These are phyloP conservation scores for Diplocarpon mali DNA, from an alignment of 2,329 filamentous ascomycete species.

Conservation along the genomic window DNA sequence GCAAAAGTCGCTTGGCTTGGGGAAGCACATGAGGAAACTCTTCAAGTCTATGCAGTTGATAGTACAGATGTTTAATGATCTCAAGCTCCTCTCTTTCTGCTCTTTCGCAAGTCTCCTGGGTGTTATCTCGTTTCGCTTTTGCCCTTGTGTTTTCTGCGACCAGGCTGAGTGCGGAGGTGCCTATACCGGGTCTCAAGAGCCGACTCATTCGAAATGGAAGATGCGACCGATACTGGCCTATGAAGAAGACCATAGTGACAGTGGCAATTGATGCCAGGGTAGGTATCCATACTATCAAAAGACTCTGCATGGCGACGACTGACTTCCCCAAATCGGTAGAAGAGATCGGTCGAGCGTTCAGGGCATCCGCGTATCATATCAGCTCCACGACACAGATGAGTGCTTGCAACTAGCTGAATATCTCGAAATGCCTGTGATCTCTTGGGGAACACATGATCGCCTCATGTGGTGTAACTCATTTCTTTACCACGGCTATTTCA, in stretches of 20 bases:
- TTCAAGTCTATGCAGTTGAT: conserved; percentile 33
- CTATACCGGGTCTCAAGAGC: not conserved
- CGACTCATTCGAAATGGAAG: conserved; percentile 2
- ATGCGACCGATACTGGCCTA: conserved; percentile 6
- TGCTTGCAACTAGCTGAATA: too few species aligned
- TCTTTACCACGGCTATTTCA: too few species aligned
- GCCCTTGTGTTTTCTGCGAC: conserved; percentile 1
- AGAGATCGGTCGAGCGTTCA: not conserved
- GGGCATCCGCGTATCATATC: too few species aligned
- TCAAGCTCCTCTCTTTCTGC: conserved; percentile 15
- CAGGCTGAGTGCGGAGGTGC: not conserved
- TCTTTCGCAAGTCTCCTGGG: conserved; percentile 5
- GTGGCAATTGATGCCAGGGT: conserved; percentile 2
- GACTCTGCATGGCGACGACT: conserved; percentile 7
- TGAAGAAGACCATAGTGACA: conserved; percentile 1
- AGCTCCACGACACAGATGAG: too few species aligned
- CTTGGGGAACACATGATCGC: too few species aligned
- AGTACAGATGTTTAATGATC: conserved; percentile 28
- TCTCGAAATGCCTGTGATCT: too few species aligned
- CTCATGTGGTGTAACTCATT: too few species aligned
- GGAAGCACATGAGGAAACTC: conserved; percentile 27
- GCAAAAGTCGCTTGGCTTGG: conserved; percentile 26
- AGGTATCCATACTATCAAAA: conserved; percentile 9
- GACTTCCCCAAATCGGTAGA: not conserved
- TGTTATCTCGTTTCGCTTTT: conserved; percentile 3